These are phyloP conservation scores for Termitomyces sp. DNA, from an alignment of 768 basidiomycete genomes.

Conservation along the genomic window DNA sequence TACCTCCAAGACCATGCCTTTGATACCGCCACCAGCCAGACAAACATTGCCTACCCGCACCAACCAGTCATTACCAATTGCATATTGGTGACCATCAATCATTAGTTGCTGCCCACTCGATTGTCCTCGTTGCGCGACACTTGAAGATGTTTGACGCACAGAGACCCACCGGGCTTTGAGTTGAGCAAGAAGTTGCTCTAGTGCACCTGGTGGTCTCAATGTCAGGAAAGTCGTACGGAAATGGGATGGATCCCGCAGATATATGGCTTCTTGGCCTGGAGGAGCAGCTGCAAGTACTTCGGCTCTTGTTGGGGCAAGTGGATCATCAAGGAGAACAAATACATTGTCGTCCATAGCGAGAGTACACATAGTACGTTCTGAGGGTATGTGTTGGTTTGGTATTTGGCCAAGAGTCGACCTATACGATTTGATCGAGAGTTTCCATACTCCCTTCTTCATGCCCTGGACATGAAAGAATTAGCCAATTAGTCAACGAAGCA, in stretches of 20 bases:
- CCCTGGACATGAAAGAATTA: constrained; percentile 36
- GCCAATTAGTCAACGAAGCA: neutral
- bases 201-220: constrained; percentile 61
- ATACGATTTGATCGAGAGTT: constrained; percentile 64
- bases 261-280: constrained; percentile 33
- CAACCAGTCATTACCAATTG: constrained; percentile 78
- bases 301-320: constrained; percentile 58
- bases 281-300: constrained; percentile 48
- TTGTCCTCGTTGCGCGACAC: constrained; percentile 38
- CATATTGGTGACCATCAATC: constrained; percentile 69
- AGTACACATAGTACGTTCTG: constrained; percentile 69
- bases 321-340: constrained; percentile 76
- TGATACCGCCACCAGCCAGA: constrained; percentile 66
- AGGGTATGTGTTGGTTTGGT: constrained; percentile 40
- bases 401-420: constrained; percentile 63
- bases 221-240: constrained; percentile 77
- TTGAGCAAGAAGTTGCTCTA: constrained; percentile 71
- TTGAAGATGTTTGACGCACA: constrained; percentile 44
- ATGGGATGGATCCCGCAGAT: constrained; percentile 50
- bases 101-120: constrained; percentile 53
- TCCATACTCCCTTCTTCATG: constrained; percentile 56
- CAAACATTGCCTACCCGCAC: constrained; percentile 76
- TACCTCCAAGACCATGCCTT: constrained; percentile 85
- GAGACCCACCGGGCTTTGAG: constrained; percentile 73
- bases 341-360: constrained; percentile 78